A percentile compares a stretch with the other conserved stretches of the same genome.
Evolutionary conservation across 176 grass and related monocot genomes (phyloP).

Genomic region (Triticum aestivum): DNA sequence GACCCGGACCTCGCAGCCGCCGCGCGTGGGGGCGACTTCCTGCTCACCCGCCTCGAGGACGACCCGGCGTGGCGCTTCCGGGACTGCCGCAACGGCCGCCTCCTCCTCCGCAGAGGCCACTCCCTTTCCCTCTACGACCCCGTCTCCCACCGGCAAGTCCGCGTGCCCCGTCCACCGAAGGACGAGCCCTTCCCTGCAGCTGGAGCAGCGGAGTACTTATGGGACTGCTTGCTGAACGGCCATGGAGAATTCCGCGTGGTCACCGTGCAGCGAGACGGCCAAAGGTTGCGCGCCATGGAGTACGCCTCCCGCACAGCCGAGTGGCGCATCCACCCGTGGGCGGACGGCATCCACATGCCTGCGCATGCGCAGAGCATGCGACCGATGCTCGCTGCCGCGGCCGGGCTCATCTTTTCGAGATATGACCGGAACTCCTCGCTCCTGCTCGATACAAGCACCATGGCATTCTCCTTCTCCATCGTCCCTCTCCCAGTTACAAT

Average conservation of each 20-base stretch:
- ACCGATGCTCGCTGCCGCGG: neutral
- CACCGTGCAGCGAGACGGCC: slow-evolving; percentile 4
- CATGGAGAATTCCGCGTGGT: slow-evolving; percentile 19
- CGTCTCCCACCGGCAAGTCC: neutral
- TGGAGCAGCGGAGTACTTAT: neutral
- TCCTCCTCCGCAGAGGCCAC: neutral
- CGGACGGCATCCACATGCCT: neutral
- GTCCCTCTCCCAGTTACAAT: no score
- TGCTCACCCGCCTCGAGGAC: neutral
- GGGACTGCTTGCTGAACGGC: slow-evolving; percentile 14
- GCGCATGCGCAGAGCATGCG: neutral
- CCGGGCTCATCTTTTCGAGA: slow-evolving; percentile 1
- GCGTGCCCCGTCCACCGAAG: neutral
- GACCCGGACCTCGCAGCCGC: neutral
- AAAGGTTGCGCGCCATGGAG: neutral
- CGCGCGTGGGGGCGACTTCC: neutral
- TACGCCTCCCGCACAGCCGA: neutral
- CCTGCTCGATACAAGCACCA: no score
- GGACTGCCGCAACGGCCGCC: neutral
- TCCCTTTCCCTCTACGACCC: no score
- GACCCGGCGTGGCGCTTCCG: neutral
- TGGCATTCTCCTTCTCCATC: no score
- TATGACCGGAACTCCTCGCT: no score
- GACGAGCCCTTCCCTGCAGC: neutral
- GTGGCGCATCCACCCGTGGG: slow-evolving; percentile 18